Percentiles rank a stretch among this genome's conserved stretches.
These are phyloP conservation scores for Metarhizium anisopliae DNA, from an alignment of 2,329 filamentous ascomycete species.

Conservation along the genomic window DNA sequence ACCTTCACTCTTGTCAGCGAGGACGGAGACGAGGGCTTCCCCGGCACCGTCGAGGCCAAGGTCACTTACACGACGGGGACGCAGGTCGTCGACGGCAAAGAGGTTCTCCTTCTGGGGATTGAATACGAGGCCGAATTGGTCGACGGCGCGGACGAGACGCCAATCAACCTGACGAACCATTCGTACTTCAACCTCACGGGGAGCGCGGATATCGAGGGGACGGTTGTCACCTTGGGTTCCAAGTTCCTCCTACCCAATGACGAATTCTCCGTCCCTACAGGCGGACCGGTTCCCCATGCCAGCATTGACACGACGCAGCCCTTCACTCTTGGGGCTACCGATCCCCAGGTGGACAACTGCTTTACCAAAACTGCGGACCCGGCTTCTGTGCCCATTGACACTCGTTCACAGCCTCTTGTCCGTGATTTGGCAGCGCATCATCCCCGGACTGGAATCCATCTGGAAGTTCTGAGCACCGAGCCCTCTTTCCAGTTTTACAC, in stretches of 20 bases:
- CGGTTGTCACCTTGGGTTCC: constrained; percentile 57
- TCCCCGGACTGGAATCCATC: constrained; percentile 63
- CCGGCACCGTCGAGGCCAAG: constrained; percentile 69
- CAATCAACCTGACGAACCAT: constrained; percentile 91
- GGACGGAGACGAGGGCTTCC: constrained; percentile 85
- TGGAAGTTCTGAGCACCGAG: constrained; percentile 86
- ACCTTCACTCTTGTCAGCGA: constrained; percentile 58
- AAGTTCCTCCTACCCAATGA: constrained; percentile 66
- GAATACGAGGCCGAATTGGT: constrained; percentile 86
- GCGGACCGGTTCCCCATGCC: constrained; percentile 54
- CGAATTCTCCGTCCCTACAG: constrained; percentile 62
- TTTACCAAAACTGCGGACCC: constrained; percentile 68
- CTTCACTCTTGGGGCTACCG: constrained; percentile 62
- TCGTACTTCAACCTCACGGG: constrained; percentile 64
- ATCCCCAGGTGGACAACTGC: constrained; percentile 81
- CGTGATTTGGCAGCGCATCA: constrained; percentile 67
- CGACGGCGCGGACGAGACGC: constrained; percentile 76
- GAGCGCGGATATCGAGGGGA: constrained; percentile 43
- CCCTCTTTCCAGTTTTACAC: constrained; percentile 97
- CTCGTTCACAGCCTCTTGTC: constrained; percentile 51
- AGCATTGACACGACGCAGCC: constrained; percentile 54
- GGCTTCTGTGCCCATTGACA: constrained; percentile 53
- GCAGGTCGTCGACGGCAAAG: constrained; percentile 50
- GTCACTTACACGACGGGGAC: constrained; percentile 73
- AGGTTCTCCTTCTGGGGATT: constrained; percentile 66